Conservation (phyloP, 1,139 yeast species). For the Tardiomyces blankii region DNA sequence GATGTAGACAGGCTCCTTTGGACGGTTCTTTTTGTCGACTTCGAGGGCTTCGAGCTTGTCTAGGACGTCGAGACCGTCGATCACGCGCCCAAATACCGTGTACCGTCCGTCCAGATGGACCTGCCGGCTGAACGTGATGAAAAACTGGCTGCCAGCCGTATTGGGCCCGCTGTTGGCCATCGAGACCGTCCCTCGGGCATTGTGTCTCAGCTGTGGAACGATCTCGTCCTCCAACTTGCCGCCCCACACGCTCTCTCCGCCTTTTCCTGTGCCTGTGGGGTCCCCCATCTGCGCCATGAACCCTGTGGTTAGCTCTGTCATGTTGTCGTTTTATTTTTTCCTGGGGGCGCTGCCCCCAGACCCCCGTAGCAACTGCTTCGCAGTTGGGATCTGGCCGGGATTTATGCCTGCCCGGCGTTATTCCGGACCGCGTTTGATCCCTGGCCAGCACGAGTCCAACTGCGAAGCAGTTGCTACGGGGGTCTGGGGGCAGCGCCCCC, state of each 20-base stretch:
- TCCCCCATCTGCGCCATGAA: constrained; percentile 43
- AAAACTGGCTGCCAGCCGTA: constrained; percentile 35
- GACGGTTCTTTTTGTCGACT: constrained; percentile 32
- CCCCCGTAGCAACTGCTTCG: too few relatives aligned
- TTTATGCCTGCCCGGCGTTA: too few relatives aligned
- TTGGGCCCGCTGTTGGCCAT: constrained; percentile 39
- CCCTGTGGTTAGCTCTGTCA: constrained; percentile 7
- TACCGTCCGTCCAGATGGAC: constrained; percentile 42
- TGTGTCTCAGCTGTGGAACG: constrained; percentile 30
- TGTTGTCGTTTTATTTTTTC: not conserved
- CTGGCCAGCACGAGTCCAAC: too few relatives aligned
- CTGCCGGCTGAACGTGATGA: constrained; percentile 30
- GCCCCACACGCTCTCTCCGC: constrained; percentile 43
- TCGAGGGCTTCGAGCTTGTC: constrained; percentile 28
- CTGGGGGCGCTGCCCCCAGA: too few relatives aligned
- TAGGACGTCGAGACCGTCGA: constrained; percentile 30
- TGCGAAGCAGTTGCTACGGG: too few relatives aligned
- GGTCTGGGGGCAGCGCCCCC: too few relatives aligned
- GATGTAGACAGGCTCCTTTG: constrained; percentile 28
- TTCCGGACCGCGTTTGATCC: too few relatives aligned
- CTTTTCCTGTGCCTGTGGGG: constrained; percentile 39
- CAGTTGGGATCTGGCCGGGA: too few relatives aligned
- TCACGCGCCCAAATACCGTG: constrained; percentile 46
- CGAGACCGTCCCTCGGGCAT: constrained; percentile 29
- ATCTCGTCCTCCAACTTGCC: constrained; percentile 41